phyloP scores from a whole-genome alignment of 1,284 basidiomycete genomes.

The Naganishia albida region DNA sequence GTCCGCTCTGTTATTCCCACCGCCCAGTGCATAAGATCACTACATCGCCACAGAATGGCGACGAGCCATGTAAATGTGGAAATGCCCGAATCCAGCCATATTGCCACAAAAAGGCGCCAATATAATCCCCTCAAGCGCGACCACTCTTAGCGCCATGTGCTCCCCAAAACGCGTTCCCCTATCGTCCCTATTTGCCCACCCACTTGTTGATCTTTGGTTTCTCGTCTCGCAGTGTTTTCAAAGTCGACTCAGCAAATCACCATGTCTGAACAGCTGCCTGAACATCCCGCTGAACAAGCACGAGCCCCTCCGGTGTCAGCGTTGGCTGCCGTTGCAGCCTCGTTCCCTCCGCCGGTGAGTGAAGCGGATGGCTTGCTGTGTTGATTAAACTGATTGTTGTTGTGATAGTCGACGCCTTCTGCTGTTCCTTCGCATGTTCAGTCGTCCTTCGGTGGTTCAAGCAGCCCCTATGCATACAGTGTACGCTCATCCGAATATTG shows the following conservation, averaged over 20 bases:
- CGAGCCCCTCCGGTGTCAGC: conserved; percentile 18
- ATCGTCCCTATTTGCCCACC: conserved; percentile 9
- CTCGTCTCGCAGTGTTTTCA: not conserved
- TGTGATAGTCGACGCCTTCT: conserved; percentile 11
- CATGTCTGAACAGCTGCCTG: not conserved
- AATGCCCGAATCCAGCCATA: too few species aligned
- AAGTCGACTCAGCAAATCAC: not conserved
- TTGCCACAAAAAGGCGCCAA: conserved; percentile 3
- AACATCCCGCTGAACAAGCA: conserved; percentile 11
- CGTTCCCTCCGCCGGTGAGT: conserved; percentile 10
- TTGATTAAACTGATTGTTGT: too few species aligned
- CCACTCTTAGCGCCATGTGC: not conserved
- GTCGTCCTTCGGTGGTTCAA: conserved; percentile 10
- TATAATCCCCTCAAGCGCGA: not conserved
- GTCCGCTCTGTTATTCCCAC: too few species aligned
- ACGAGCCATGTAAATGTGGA: too few species aligned
- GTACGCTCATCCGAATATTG: not conserved
- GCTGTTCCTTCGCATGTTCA: conserved; percentile 17
- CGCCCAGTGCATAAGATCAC: too few species aligned
- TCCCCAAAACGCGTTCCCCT: conserved; percentile 9
- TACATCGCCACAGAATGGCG: too few species aligned
- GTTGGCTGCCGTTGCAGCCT: conserved; percentile 10
- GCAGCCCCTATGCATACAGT: conserved; percentile 23
- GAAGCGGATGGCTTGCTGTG: too few species aligned
- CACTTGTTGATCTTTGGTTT: not conserved